Evolutionary conservation across 305 asterid species (phyloP), one percentile per base, ranked within the genome.

Genomic region (Rubia tinctorum): DNA sequence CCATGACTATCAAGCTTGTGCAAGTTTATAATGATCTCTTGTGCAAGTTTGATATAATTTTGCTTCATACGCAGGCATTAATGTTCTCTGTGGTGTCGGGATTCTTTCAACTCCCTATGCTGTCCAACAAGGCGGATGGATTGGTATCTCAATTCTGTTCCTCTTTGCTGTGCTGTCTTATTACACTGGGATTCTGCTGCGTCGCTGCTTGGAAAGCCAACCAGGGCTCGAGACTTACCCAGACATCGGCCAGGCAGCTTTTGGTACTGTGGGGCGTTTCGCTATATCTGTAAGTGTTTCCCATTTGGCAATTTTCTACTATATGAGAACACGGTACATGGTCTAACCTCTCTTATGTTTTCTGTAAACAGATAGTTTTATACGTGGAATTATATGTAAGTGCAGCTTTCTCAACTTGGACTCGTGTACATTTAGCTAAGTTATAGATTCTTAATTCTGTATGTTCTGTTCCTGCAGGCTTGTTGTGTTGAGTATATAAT

Each of bases 141-240:
- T 78, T 18, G 97, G 99, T 76, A 88, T 95, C 74, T 88, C 96
- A 22, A 62, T 95, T 78, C 68, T 95, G 73, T 73, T 95, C 17
- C 79, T 92, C 70, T 95, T 83, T 61, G 95, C 93, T 63, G 2
- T 87, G 65, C 93, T 95, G 73, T 95, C 99, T 66, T 92, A 73
- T 75, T 92, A 92, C 85, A 95, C 99, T 17, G 97, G 99, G 65
- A 82, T 95, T 74, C 97, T 95, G 64, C 83, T 92, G 12, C 80
- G 96, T 40, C 69, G 47, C 71, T 92, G 99, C 80, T 84, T 92
- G 83, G 99, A 95, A 82, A 95, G 98, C 82, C 86, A 85, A 76
- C 98, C 98, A 0, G 99, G 96, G 49, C 96, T 95, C 15, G 96
- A 85, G 74, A 95, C 98, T 6, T 95, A 95, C 74, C 99, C 99